Evolutionary conservation across 768 basidiomycete species (phyloP).

Genomic region (Mycena chlorophos): DNA sequence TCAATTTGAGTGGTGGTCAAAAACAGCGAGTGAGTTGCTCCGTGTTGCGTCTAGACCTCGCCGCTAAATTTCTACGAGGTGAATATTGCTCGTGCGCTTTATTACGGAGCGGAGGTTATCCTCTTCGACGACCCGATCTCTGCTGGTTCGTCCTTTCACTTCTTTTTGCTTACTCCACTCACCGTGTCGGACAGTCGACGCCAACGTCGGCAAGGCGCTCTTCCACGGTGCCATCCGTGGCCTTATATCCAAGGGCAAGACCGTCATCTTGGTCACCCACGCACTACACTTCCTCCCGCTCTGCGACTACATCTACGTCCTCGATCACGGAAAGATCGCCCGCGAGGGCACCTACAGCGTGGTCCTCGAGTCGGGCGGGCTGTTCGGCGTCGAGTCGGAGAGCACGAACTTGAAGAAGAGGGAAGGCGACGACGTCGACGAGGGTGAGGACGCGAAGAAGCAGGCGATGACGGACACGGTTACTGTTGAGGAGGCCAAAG

Average conservation of each 20-base stretch:
- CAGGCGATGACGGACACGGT: constrained; percentile 11
- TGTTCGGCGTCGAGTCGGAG: constrained; percentile 64
- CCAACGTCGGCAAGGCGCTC: constrained; percentile 69
- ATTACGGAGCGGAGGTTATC: constrained; percentile 61
- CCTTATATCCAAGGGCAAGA: constrained; percentile 55
- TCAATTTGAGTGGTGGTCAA: constrained; percentile 67
- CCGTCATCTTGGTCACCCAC: constrained; percentile 87
- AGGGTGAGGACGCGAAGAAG: constrained; percentile 24
- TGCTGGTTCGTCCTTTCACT: constrained; percentile 42
- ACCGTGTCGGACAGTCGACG: constrained; percentile 49
- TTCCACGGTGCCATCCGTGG: constrained; percentile 62
- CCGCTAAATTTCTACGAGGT: constrained; percentile 35
- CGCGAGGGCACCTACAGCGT: constrained; percentile 64
- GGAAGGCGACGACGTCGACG: constrained; percentile 37
- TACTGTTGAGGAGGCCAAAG: constrained; percentile 32
- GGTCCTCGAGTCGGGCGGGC: constrained; percentile 47
- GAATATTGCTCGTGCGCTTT: constrained; percentile 70
- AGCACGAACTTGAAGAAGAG: constrained; percentile 18
- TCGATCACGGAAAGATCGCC: constrained; percentile 72
- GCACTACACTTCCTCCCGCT: constrained; percentile 86
- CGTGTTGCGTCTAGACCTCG: not conserved
- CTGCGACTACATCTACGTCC: constrained; percentile 81
- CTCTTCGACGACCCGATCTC: constrained; percentile 67
- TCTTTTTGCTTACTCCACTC: not conserved
- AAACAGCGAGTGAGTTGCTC: constrained; percentile 52